phyloP scores from a whole-genome alignment of 2,329 filamentous ascomycete species.

The Xylaria hypoxylon region DNA sequence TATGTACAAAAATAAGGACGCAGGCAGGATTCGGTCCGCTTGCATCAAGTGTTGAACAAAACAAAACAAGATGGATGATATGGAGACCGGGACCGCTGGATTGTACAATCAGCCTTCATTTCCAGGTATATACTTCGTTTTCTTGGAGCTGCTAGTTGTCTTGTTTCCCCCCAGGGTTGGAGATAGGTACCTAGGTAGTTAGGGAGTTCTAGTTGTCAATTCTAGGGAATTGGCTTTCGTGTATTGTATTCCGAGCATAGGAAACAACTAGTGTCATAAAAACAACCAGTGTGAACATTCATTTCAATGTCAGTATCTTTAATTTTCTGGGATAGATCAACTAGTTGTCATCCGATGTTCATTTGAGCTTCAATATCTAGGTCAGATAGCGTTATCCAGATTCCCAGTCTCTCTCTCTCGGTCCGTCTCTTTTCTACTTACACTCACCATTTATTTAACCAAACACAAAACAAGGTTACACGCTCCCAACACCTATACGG shows the following conservation, averaged over 20 bases:
- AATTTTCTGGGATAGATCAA: not conserved
- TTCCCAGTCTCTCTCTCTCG: not conserved
- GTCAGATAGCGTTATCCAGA: not conserved
- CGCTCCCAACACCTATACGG: slow-evolving; percentile 22
- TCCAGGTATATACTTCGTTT: slow-evolving; percentile 28
- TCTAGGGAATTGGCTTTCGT: not conserved
- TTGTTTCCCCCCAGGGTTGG: slow-evolving; percentile 1
- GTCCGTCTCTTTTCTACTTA: too few relatives aligned
- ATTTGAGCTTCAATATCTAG: slow-evolving; percentile 7
- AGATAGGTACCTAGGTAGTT: not conserved
- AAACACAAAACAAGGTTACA: slow-evolving; percentile 15
- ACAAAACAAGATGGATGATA: slow-evolving; percentile 26
- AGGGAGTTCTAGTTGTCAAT: not conserved
- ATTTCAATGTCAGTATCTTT: not conserved
- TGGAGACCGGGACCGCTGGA: slow-evolving; percentile 8
- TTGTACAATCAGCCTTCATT: slow-evolving; percentile 32
- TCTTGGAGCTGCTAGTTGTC: not conserved
- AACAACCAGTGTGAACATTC: not conserved
- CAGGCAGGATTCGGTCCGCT: not conserved
- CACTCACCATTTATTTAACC: not conserved
- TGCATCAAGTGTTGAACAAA: slow-evolving; percentile 16
- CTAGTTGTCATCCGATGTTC: not conserved
- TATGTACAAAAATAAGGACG: slow-evolving; percentile 32
- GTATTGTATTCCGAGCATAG: slow-evolving; percentile 9
- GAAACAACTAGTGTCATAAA: not conserved